A percentile compares a stretch with the other conserved stretches of the same genome.
Conservation (phyloP, 1,139 yeast species). For the Scheffersomyces lignicola region DNA sequence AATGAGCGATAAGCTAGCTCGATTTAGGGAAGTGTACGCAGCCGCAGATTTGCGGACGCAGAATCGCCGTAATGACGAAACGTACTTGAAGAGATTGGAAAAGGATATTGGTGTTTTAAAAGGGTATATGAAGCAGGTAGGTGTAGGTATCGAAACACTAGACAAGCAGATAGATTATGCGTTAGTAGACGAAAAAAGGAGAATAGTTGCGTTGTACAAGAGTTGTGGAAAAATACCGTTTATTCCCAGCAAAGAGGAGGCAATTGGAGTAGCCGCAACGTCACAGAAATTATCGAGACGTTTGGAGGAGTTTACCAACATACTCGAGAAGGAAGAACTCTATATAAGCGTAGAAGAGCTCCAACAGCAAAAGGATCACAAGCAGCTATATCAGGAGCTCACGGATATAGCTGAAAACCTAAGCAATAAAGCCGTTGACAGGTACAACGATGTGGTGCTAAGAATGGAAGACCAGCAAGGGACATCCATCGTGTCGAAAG, state of each 20-base stretch:
- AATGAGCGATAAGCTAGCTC: constrained; percentile 3
- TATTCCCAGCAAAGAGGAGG: constrained; percentile 36
- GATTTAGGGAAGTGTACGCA: neutral
- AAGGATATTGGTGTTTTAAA: constrained; percentile 30
- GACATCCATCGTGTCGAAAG: constrained; percentile 7
- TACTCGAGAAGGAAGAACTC: neutral
- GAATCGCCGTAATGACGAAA: constrained; percentile 11
- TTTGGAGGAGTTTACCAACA: neutral
- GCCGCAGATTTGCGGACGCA: neutral
- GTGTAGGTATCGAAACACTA: constrained; percentile 21
- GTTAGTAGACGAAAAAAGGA: constrained; percentile 13
- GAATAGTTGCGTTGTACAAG: constrained; percentile 28
- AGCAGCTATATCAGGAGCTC: constrained; percentile 8
- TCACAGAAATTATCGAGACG: constrained; percentile 19
- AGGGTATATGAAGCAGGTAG: constrained; percentile 30
- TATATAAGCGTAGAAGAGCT: constrained; percentile 2
- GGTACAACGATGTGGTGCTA: constrained; percentile 3
- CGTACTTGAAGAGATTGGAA: constrained; percentile 26
- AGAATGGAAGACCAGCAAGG: constrained; percentile 5
- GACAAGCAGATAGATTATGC: constrained; percentile 9
- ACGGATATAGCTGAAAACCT: constrained; percentile 5
- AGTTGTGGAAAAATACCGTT: constrained; percentile 31
- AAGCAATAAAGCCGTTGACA: constrained; percentile 2
- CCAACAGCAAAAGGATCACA: constrained; percentile 6
- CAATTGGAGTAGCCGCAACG: constrained; percentile 37